phyloP scores from a whole-genome alignment of 495 filamentous ascomycete genomes.

The Ascodesmis nigricans region DNA sequence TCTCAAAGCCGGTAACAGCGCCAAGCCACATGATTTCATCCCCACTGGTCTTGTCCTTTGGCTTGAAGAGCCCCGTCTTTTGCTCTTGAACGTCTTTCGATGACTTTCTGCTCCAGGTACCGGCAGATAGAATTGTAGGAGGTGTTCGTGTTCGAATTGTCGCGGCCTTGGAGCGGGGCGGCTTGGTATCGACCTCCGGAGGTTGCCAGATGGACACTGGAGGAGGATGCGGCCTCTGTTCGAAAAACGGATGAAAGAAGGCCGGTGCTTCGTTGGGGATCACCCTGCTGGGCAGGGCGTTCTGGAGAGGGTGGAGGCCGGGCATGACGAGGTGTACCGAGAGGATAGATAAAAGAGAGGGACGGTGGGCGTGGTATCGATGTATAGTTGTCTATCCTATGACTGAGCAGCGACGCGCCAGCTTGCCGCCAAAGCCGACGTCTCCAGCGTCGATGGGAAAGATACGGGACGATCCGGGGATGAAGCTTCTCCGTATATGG shows the following conservation, averaged over 20 bases:
- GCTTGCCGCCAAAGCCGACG: too few relatives aligned
- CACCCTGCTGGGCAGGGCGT: constrained; percentile 16
- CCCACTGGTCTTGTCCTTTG: constrained; percentile 17
- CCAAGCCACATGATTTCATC: constrained; percentile 22
- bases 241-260: constrained; percentile 19
- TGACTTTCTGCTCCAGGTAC: constrained; percentile 8
- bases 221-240: constrained; percentile 13
- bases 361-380: too few relatives aligned
- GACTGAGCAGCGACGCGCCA: too few relatives aligned
- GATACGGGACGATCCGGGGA: too few relatives aligned
- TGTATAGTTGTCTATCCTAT: too few relatives aligned
- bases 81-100: constrained; percentile 11
- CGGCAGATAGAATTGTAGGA: constrained; percentile 16
- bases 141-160: constrained; percentile 15
- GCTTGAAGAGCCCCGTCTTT: constrained; percentile 16
- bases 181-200: constrained; percentile 10
- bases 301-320: constrained; percentile 18
- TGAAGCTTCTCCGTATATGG: too few relatives aligned
- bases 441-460: too few relatives aligned
- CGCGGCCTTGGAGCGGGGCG: constrained; percentile 16
- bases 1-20: constrained; percentile 14
- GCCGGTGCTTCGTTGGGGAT: constrained; percentile 19
- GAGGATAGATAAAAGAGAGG: too few relatives aligned
- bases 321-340: too few relatives aligned
- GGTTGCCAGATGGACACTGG: constrained; percentile 18